Conservation (phyloP, 257 asterid genomes). For the Gentiana dahurica region DNA sequence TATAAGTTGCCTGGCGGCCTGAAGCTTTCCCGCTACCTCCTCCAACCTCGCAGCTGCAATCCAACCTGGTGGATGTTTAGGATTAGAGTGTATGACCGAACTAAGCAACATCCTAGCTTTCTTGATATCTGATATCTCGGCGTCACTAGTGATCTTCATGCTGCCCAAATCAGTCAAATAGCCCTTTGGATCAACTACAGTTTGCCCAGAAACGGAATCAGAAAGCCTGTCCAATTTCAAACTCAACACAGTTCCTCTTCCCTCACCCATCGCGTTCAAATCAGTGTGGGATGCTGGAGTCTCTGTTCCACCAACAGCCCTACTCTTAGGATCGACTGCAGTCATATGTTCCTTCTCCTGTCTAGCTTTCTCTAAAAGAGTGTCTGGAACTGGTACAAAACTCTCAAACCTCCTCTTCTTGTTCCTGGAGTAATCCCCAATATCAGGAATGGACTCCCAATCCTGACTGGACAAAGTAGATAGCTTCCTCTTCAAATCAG, state of each 20-base stretch:
- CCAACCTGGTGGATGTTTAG: slow-evolving; percentile 95
- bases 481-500: slow-evolving; percentile 80
- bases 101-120: slow-evolving; percentile 82
- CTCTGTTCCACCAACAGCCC: slow-evolving; percentile 76
- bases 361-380: slow-evolving; percentile 84
- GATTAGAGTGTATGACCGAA: slow-evolving; percentile 76
- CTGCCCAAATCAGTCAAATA: slow-evolving; percentile 92
- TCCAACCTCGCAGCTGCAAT: slow-evolving; percentile 95
- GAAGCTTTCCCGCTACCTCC: slow-evolving; percentile 87
- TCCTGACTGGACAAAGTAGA: slow-evolving; percentile 49
- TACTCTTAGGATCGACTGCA: slow-evolving; percentile 80
- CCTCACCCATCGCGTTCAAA: slow-evolving; percentile 96
- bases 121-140: slow-evolving; percentile 86
- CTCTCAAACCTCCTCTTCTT: slow-evolving; percentile 92
- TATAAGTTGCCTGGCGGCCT: slow-evolving; percentile 60
- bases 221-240: slow-evolving; percentile 77
- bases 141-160: slow-evolving; percentile 87
- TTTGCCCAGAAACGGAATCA: slow-evolving; percentile 78
- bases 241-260: slow-evolving; percentile 87
- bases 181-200: slow-evolving; percentile 95
- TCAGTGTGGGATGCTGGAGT: slow-evolving; percentile 90
- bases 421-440: slow-evolving; percentile 79
- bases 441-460: slow-evolving; percentile 90
- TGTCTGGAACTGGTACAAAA: slow-evolving; percentile 83
- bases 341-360: slow-evolving; percentile 88